Evolutionary conservation across 192 early-diverging fungal species (phyloP).

Genomic region (Backusella circina): DNA sequence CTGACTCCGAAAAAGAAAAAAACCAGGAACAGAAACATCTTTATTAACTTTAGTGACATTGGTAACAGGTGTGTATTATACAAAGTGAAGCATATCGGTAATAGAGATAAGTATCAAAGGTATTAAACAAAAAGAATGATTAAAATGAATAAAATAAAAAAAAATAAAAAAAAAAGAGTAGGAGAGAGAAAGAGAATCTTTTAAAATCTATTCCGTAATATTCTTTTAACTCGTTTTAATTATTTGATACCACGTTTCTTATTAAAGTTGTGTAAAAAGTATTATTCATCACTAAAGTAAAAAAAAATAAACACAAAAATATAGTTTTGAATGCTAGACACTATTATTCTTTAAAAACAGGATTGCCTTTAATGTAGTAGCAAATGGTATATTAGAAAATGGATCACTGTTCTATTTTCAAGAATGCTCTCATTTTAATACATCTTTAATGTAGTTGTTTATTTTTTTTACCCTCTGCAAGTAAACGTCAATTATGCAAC

Average conservation of each 20-base stretch:
- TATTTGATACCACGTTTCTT: background rate
- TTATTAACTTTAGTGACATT: background rate
- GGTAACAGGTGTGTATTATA: background rate
- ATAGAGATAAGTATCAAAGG: background rate
- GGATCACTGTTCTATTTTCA: too few relatives aligned
- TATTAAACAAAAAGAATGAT: background rate
- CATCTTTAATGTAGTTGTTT: background rate
- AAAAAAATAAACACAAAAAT: background rate
- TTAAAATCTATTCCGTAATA: background rate
- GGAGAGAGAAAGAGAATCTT: background rate
- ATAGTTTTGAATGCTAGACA: background rate
- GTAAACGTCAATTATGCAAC: background rate
- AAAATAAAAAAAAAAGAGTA: background rate
- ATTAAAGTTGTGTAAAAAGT: background rate
- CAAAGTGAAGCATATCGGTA: too few relatives aligned
- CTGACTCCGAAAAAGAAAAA: too few relatives aligned
- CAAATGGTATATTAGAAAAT: too few relatives aligned
- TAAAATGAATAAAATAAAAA: background rate
- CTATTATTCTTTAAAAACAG: background rate
- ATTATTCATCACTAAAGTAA: background rate
- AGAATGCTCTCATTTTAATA: too few relatives aligned
- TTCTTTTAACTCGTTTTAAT: background rate
- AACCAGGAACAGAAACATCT: background rate
- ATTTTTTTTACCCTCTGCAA: background rate
- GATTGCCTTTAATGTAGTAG: too few relatives aligned